Conservation (phyloP, 352 stramenopile species). For the Phytophthora crassamura region DNA sequence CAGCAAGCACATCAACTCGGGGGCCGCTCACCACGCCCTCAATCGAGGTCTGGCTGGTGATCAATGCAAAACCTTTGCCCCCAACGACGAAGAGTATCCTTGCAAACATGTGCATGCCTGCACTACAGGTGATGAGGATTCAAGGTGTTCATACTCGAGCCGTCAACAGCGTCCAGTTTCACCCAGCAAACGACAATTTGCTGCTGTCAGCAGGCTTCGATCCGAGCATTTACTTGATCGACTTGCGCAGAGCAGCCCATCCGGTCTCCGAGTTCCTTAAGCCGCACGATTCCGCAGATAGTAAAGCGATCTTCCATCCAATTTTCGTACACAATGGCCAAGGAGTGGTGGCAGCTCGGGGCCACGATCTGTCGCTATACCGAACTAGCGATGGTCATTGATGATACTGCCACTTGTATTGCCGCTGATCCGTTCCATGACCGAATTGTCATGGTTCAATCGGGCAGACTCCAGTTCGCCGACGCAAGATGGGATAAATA, state of each 20-base stretch:
- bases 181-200: conserved; percentile 52
- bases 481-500: conserved; percentile 30
- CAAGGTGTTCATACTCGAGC: conserved; percentile 36
- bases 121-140: conserved; percentile 16
- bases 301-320: conserved; percentile 57
- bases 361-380: conserved; percentile 50
- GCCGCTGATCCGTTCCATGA: conserved; percentile 44
- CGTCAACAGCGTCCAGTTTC: conserved; percentile 68
- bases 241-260: conserved; percentile 41
- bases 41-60: too few species aligned
- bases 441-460: conserved; percentile 42
- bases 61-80: too few species aligned
- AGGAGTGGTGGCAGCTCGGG: conserved; percentile 40
- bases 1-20: too few species aligned
- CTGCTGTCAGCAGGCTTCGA: conserved; percentile 59
- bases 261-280: conserved; percentile 49
- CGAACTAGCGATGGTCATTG: conserved; percentile 43
- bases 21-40: too few species aligned
- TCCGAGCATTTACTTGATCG: conserved; percentile 54
- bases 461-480: conserved; percentile 36
- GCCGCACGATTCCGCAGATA: conserved; percentile 18
- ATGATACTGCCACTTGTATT: conserved; percentile 39
- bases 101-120: too few species aligned
- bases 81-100: too few species aligned
- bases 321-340: conserved; percentile 46